A percentile compares a stretch with the other conserved stretches of the same genome.
Evolutionary conservation across 2,329 filamentous ascomycete species (phyloP).

Genomic region (Aureobasidium musti): DNA sequence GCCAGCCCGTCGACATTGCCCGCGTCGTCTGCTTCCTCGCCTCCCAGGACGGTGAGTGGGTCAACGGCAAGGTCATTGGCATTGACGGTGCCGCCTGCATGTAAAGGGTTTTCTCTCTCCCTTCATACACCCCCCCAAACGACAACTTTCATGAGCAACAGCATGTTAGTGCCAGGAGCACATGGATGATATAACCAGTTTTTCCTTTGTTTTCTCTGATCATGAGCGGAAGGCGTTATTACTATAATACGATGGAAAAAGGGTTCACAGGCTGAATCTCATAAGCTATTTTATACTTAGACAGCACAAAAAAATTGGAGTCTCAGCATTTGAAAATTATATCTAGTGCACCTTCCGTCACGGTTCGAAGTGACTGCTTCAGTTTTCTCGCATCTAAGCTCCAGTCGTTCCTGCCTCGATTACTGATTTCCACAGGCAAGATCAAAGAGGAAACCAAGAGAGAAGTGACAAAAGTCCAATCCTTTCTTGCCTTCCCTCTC

Average conservation of each 20-base stretch:
- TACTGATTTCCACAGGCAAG: too few species aligned
- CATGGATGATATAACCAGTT: background rate
- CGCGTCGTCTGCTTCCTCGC: constrained; percentile 64
- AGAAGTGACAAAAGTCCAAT: too few species aligned
- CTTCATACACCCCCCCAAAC: background rate
- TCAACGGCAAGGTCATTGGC: constrained; percentile 58
- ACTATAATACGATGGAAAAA: constrained; percentile 7
- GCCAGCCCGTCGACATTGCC: constrained; percentile 68
- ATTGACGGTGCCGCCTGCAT: constrained; percentile 48
- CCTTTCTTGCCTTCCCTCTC: background rate
- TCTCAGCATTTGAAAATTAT: constrained; percentile 1
- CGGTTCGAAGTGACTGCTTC: too few species aligned
- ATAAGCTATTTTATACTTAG: constrained; percentile 16
- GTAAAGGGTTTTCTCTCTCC: constrained; percentile 33
- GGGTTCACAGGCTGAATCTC: constrained; percentile 11
- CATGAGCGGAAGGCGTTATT: constrained; percentile 19
- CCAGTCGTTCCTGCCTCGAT: too few species aligned
- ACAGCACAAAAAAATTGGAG: constrained; percentile 12
- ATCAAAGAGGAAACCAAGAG: too few species aligned
- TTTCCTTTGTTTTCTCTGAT: constrained; percentile 11
- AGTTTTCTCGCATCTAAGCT: too few species aligned
- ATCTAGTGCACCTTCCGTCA: too few species aligned
- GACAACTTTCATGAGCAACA: constrained; percentile 13
- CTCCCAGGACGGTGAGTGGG: constrained; percentile 59
- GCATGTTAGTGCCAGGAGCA: constrained; percentile 23